A percentile compares a stretch with the other conserved stretches of the same genome.
Conservation (phyloP, 805 yeast genomes). For the Schizosaccharomyces lindneri region DNA sequence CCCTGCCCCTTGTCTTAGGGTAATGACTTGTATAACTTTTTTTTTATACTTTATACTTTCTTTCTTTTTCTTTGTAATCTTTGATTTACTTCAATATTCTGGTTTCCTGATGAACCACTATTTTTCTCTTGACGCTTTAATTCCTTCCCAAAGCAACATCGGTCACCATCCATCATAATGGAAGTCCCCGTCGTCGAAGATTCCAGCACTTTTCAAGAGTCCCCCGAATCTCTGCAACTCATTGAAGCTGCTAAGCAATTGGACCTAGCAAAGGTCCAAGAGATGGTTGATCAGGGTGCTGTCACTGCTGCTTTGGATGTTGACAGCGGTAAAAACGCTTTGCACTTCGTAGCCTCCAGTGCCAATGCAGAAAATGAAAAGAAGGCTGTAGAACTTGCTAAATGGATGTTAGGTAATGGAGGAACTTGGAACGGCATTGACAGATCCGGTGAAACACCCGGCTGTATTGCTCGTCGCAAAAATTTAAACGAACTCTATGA, state of each 20-base stretch:
- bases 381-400: neutral
- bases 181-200: neutral
- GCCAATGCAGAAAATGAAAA: slow-evolving; percentile 1
- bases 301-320: neutral
- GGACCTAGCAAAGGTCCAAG: neutral
- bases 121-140: too few species aligned
- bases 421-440: slow-evolving; percentile 1
- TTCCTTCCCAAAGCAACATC: neutral
- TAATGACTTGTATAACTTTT: too few species aligned
- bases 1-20: too few species aligned
- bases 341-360: neutral
- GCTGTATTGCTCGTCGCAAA: slow-evolving; percentile 44
- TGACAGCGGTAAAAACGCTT: neutral
- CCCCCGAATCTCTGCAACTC: neutral
- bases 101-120: too few species aligned
- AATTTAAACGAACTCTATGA: slow-evolving; percentile 22
- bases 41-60: too few species aligned
- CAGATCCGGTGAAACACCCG: slow-evolving; percentile 36
- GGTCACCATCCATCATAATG: neutral
- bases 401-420: neutral
- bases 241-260: neutral
- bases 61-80: too few species aligned
- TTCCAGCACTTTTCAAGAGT: neutral
- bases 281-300: neutral
- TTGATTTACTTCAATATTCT: too few species aligned